phyloP scores from a whole-genome alignment of 2,329 filamentous ascomycete species.

The Penicillium crustosum region DNA sequence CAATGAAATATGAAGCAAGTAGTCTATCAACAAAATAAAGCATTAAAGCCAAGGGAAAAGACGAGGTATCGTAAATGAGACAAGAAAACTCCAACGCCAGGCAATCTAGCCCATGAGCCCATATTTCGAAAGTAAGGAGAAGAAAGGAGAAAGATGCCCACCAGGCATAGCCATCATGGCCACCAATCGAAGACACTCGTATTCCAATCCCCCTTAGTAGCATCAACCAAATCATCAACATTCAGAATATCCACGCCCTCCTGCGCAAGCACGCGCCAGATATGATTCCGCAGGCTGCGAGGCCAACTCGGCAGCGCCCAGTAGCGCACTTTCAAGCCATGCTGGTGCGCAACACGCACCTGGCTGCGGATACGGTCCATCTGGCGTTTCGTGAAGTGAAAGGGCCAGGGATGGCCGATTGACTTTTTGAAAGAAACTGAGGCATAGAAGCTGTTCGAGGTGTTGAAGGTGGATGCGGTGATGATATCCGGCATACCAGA shows the following conservation, averaged over 20 bases:
- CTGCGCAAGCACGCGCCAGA: conserved; percentile 55
- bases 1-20: not conserved
- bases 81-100: not conserved
- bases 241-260: conserved; percentile 60
- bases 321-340: conserved; percentile 57
- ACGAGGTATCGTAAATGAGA: conserved; percentile 5
- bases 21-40: conserved; percentile 8
- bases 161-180: conserved; percentile 17
- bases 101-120: not conserved
- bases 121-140: not conserved
- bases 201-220: conserved; percentile 51
- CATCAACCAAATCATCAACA: conserved; percentile 56
- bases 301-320: conserved; percentile 60
- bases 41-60: not conserved
- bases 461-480: conserved; percentile 46
- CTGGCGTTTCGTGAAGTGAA: conserved; percentile 49
- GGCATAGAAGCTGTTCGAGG: conserved; percentile 59
- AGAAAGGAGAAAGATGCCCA: not conserved
- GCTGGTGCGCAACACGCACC: conserved; percentile 51
- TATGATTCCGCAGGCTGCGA: conserved; percentile 51
- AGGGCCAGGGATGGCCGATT: conserved; percentile 53
- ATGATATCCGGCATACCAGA: conserved; percentile 41
- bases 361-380: conserved; percentile 51
- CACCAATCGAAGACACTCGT: conserved; percentile 37
- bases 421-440: conserved; percentile 52